Evolutionary conservation across 2,329 filamentous ascomycete genomes (phyloP).

Genomic region (Stagonosporopsis tanaceti): DNA sequence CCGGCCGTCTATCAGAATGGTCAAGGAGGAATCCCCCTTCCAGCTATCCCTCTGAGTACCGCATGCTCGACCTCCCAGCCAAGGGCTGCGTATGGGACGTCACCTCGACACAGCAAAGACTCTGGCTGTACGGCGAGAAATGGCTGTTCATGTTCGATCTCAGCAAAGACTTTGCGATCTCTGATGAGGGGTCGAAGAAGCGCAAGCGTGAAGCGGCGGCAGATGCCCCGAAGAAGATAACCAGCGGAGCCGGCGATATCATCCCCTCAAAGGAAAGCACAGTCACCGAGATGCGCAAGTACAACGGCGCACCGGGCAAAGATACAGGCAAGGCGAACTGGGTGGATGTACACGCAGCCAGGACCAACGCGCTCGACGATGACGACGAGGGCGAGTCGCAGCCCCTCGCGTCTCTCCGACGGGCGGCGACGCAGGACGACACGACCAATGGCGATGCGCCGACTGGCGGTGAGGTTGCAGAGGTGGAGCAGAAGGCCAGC

Average conservation of each 20-base stretch:
- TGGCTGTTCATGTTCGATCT: slow-evolving; percentile 96
- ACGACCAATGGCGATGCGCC: slow-evolving; percentile 25
- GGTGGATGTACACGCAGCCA: slow-evolving; percentile 37
- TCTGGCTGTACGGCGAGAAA: slow-evolving; percentile 87
- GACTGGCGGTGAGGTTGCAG: slow-evolving; percentile 25
- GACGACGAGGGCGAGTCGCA: slow-evolving; percentile 48
- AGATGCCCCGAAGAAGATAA: slow-evolving; percentile 39
- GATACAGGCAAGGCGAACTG: slow-evolving; percentile 35
- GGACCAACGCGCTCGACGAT: slow-evolving; percentile 34
- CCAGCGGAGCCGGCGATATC: slow-evolving; percentile 64
- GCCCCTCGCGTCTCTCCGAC: slow-evolving; percentile 37
- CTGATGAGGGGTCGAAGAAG: slow-evolving; percentile 37
- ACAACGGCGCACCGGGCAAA: slow-evolving; percentile 51
- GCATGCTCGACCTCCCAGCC: slow-evolving; percentile 76
- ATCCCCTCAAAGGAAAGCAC: slow-evolving; percentile 58
- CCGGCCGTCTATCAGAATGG: slow-evolving; percentile 83
- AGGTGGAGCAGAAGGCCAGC: slow-evolving; percentile 30
- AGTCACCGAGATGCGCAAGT: slow-evolving; percentile 59
- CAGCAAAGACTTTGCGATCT: slow-evolving; percentile 67
- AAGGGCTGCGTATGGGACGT: slow-evolving; percentile 88
- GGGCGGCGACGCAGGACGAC: slow-evolving; percentile 33
- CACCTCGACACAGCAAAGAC: slow-evolving; percentile 59
- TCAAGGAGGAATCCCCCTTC: slow-evolving; percentile 81
- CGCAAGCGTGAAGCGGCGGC: slow-evolving; percentile 38
- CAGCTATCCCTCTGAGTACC: slow-evolving; percentile 77